A percentile compares a stretch with the other conserved stretches of the same genome.
Evolutionary conservation across 495 filamentous ascomycete species (phyloP).

Genomic region (Aspergillus cristatus): DNA sequence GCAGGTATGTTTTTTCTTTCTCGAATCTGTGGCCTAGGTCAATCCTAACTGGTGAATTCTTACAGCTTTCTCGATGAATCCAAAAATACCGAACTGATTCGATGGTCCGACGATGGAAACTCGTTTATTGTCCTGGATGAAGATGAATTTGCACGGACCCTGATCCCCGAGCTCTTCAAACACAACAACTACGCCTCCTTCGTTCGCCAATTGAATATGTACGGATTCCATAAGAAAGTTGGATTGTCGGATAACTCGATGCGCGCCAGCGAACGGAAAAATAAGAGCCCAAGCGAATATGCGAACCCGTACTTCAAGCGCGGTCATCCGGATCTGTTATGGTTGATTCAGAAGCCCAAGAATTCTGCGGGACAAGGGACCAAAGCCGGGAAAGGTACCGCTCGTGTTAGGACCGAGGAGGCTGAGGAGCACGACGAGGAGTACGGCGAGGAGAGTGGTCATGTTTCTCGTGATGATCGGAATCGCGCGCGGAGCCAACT

Average conservation of each 20-base stretch:
- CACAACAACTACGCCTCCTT: slow-evolving; percentile 99
- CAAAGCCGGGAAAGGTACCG: slow-evolving; percentile 39
- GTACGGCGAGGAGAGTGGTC: slow-evolving; percentile 41
- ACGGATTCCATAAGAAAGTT: slow-evolving; percentile 98
- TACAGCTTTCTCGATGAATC: slow-evolving; percentile 83
- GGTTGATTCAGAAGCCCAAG: slow-evolving; percentile 97
- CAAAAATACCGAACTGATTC: slow-evolving; percentile 88
- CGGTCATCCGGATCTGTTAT: slow-evolving; percentile 85
- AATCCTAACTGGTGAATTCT: slow-evolving; percentile 13
- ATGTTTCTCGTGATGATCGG: slow-evolving; percentile 26
- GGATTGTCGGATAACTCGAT: slow-evolving; percentile 95
- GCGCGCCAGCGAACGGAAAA: slow-evolving; percentile 91
- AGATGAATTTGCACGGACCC: slow-evolving; percentile 94
- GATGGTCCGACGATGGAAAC: slow-evolving; percentile 93
- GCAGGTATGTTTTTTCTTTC: slow-evolving; percentile 61
- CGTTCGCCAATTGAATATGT: slow-evolving; percentile 98
- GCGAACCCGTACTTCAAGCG: slow-evolving; percentile 93
- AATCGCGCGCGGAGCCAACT: slow-evolving; percentile 28
- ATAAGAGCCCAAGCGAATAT: slow-evolving; percentile 97
- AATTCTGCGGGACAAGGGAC: slow-evolving; percentile 42
- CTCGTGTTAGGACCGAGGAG: slow-evolving; percentile 62
- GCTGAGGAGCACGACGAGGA: slow-evolving; percentile 62
- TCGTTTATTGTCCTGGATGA: slow-evolving; percentile 97
- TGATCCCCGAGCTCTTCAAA: slow-evolving; percentile 97
- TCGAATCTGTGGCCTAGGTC: not conserved